Evolutionary conservation across 1,284 basidiomycete genomes (phyloP).

Genomic region (Uromyces viciae-fabae): DNA sequence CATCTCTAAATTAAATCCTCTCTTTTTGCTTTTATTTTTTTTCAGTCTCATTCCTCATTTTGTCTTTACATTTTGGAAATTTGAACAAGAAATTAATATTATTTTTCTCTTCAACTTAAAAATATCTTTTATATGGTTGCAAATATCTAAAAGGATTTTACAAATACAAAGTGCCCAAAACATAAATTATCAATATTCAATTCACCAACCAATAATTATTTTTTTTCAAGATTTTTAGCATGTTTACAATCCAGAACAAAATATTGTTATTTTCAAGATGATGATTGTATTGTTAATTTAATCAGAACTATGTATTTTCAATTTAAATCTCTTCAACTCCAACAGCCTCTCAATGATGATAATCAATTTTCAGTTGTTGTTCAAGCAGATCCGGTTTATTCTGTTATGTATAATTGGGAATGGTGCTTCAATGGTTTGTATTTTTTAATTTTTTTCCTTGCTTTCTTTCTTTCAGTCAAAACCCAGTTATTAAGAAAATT

Average conservation of each 20-base stretch:
- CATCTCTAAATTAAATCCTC: too few species aligned
- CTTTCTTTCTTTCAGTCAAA: not conserved
- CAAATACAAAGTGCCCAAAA: slow-evolving; percentile 47
- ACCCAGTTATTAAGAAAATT: not conserved
- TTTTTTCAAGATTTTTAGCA: slow-evolving; percentile 51
- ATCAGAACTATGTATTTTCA: slow-evolving; percentile 49
- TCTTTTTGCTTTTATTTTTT: too few species aligned
- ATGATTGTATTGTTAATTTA: slow-evolving; percentile 51
- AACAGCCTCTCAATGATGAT: not conserved
- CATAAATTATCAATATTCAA: slow-evolving; percentile 49
- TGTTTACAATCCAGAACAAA: slow-evolving; percentile 49
- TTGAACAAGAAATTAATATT: not conserved
- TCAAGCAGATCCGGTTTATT: slow-evolving; percentile 44
- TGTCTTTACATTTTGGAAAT: too few species aligned
- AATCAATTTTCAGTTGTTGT: slow-evolving; percentile 48
- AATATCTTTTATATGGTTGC: not conserved
- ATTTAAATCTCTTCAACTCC: slow-evolving; percentile 49
- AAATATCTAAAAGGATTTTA: slow-evolving; percentile 45
- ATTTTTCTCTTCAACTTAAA: not conserved
- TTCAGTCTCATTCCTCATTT: too few species aligned
- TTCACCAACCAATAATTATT: slow-evolving; percentile 50
- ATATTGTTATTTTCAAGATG: slow-evolving; percentile 53
- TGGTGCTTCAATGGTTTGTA: slow-evolving; percentile 51
- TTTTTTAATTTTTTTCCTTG: slow-evolving; percentile 37
- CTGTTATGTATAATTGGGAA: slow-evolving; percentile 49